Evolutionary conservation across 2,329 filamentous ascomycete species (phyloP).

Genomic region (Pseudocercospora eumusae): DNA sequence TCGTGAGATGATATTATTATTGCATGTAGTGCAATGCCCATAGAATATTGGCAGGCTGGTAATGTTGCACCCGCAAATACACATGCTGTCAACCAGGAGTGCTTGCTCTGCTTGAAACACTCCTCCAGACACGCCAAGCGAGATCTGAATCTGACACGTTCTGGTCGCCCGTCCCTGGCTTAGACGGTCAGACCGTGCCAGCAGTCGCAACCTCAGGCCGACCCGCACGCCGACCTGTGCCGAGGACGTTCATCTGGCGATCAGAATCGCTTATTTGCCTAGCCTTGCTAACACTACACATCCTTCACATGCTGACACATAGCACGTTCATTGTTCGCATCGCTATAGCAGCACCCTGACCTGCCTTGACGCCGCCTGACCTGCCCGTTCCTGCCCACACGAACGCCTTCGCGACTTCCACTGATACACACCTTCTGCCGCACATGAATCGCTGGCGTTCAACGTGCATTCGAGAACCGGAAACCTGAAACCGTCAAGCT

Average conservation of each 20-base stretch:
- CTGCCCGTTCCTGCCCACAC: not conserved
- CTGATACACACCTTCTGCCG: not conserved
- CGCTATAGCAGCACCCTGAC: not conserved
- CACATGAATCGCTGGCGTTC: conserved; percentile 1
- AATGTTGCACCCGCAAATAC: not conserved
- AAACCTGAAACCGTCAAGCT: not conserved
- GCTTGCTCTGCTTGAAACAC: conserved; percentile 2
- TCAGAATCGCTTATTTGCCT: no score
- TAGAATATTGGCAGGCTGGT: no score
- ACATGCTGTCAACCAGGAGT: not conserved
- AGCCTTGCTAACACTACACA: not conserved
- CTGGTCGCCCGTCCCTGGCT: no score
- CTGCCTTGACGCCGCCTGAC: not conserved
- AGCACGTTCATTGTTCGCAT: not conserved
- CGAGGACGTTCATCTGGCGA: not conserved
- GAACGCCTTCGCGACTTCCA: not conserved
- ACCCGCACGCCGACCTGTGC: not conserved
- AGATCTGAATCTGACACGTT: not conserved
- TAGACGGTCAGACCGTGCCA: not conserved
- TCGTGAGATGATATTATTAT: no score
- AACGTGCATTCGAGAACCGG: not conserved
- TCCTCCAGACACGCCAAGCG: not conserved
- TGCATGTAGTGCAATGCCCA: no score
- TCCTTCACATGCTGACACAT: conserved; percentile 6
- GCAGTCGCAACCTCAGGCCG: not conserved